Evolutionary conservation across 345 rosid genomes (phyloP).

Genomic region (Zanthoxylum bungeanum): DNA sequence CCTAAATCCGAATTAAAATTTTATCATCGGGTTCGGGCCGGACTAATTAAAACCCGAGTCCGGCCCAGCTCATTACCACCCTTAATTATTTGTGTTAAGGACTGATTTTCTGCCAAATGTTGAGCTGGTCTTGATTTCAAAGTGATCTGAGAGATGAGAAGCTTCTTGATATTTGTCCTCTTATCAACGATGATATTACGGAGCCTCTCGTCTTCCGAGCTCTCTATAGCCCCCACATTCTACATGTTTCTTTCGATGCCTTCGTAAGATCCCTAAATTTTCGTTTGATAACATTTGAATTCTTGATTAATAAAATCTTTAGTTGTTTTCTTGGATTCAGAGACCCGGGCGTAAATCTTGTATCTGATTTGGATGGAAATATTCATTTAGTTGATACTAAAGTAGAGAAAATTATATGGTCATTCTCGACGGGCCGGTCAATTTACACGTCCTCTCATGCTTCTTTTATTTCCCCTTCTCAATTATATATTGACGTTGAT

Average conservation of each 20-base stretch:
- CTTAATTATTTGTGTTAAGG: too few species aligned
- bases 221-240: conserved; percentile 32
- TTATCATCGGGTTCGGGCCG: too few species aligned
- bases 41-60: too few species aligned
- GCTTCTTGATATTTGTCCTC: conserved; percentile 34
- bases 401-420: conserved; percentile 41
- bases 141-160: conserved; percentile 41
- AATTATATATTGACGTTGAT: conserved; percentile 57
- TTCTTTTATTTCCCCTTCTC: conserved; percentile 25
- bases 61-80: too few species aligned
- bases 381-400: conserved; percentile 44
- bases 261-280: neutral
- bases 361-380: conserved; percentile 52
- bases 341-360: conserved; percentile 32
- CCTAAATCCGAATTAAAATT: too few species aligned
- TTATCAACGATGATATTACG: conserved; percentile 33
- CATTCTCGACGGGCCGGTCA: conserved; percentile 43
- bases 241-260: conserved; percentile 16
- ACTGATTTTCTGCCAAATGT: too few species aligned
- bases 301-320: neutral
- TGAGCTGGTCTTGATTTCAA: too few species aligned
- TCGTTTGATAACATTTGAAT: neutral
- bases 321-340: conserved; percentile 27
- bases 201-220: conserved; percentile 30
- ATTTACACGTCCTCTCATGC: conserved; percentile 65